Evolutionary conservation across 176 grass and related monocot species (phyloP).

Genomic region (Rhynchospora tenuis): DNA sequence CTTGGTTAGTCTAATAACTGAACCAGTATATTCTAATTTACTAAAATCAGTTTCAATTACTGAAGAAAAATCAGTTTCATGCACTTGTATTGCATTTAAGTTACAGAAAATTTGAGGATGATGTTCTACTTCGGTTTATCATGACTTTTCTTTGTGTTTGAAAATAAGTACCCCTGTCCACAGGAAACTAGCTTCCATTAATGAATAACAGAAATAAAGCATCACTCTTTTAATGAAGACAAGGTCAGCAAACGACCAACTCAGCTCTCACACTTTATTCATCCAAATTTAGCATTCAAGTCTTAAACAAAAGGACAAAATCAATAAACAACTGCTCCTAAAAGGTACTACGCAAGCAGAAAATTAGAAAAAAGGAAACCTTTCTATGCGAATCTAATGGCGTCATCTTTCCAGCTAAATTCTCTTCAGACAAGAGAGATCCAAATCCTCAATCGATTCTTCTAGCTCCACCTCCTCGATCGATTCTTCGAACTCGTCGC

Average conservation of each 20-base stretch:
- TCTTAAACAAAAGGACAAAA: no score
- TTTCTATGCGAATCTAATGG: constrained; percentile 21
- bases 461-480: background rate
- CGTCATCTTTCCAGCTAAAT: constrained; percentile 9
- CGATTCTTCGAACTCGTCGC: background rate
- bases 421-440: constrained; percentile 9
- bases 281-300: constrained; percentile 3
- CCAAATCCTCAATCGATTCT: constrained; percentile 20
- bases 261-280: background rate
- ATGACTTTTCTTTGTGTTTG: background rate
- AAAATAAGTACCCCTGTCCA: background rate
- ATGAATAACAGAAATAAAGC: background rate
- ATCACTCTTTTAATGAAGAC: no score
- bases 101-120: no score
- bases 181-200: background rate
- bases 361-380: no score
- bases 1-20: no score
- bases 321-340: no score
- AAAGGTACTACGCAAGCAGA: no score
- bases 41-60: no score
- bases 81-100: no score
- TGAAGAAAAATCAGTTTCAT: no score
- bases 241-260: background rate
- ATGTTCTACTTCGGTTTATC: background rate
- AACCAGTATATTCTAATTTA: no score